phyloP scores from a whole-genome alignment of 2,329 filamentous ascomycete genomes.

The Tolypocladium pustulatum region DNA sequence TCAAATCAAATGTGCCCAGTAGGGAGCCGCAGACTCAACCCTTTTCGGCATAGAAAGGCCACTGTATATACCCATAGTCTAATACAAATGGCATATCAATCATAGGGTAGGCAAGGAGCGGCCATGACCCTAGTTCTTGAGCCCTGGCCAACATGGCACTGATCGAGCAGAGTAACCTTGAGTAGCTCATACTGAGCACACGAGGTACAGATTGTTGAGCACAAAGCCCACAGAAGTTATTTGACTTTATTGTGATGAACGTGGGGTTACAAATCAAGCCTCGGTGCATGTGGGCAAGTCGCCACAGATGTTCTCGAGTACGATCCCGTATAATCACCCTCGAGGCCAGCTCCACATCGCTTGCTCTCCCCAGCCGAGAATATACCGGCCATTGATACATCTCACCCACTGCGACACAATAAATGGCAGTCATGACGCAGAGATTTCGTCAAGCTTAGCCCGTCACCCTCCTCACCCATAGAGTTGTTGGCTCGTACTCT shows the following conservation, averaged over 20 bases:
- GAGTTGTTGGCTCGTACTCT: conserved; percentile 52
- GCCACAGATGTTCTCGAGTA: background rate
- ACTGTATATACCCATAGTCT: too few relatives aligned
- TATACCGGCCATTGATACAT: background rate
- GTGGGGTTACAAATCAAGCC: background rate
- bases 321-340: background rate
- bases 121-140: too few relatives aligned
- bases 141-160: background rate
- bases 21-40: too few relatives aligned
- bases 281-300: background rate
- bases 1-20: too few relatives aligned
- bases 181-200: background rate
- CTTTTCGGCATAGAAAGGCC: too few relatives aligned
- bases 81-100: too few relatives aligned
- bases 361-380: background rate
- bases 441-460: conserved; percentile 27
- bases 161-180: background rate
- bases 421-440: background rate
- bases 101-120: too few relatives aligned
- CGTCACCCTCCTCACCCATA: conserved; percentile 75
- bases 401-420: background rate
- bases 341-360: background rate
- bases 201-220: background rate
- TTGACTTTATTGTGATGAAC: background rate
- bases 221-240: background rate